phyloP scores from a whole-genome alignment of 1,284 basidiomycete genomes.

The Cryptococcus hybrid region DNA sequence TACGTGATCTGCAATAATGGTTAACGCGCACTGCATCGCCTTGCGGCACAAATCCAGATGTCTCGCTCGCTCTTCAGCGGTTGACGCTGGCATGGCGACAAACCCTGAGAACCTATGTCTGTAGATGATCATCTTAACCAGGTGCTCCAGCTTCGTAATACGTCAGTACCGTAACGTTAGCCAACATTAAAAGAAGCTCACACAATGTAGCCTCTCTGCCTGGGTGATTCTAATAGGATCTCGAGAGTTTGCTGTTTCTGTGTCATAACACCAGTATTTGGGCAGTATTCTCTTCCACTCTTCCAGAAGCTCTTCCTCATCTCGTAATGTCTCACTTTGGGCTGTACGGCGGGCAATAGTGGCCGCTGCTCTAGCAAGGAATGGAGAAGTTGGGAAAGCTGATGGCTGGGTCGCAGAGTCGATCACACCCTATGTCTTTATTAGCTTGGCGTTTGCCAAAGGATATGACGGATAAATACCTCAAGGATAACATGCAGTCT shows the following conservation, averaged over 20 bases:
- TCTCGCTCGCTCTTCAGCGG: slow-evolving; percentile 44
- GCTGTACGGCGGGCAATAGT: slow-evolving; percentile 46
- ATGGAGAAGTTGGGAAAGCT: slow-evolving; percentile 47
- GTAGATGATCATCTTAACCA: slow-evolving; percentile 65
- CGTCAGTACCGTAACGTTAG: background rate
- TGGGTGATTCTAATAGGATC: slow-evolving; percentile 85
- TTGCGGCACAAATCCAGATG: slow-evolving; percentile 49
- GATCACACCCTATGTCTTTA: slow-evolving; percentile 48
- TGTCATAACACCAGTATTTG: slow-evolving; percentile 71
- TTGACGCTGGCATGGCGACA: slow-evolving; percentile 48
- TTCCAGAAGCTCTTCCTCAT: slow-evolving; percentile 75
- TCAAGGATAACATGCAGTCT: slow-evolving; percentile 80
- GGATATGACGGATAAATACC: slow-evolving; percentile 16
- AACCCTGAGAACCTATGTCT: slow-evolving; percentile 52
- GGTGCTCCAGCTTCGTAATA: slow-evolving; percentile 62
- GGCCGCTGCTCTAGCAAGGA: slow-evolving; percentile 49
- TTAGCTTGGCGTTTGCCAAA: background rate
- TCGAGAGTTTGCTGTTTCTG: slow-evolving; percentile 75
- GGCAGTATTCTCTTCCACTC: slow-evolving; percentile 71
- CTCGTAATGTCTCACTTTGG: slow-evolving; percentile 62
- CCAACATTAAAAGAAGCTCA: slow-evolving; percentile 10
- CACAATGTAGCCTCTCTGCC: slow-evolving; percentile 74
- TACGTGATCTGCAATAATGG: slow-evolving; percentile 73
- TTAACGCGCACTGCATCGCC: slow-evolving; percentile 61
- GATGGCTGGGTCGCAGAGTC: slow-evolving; percentile 54